Evolutionary conservation across 148 eudicot species (phyloP), one percentile per base, ranked within the genome.

Genomic region (Vaccinium darrowii): DNA sequence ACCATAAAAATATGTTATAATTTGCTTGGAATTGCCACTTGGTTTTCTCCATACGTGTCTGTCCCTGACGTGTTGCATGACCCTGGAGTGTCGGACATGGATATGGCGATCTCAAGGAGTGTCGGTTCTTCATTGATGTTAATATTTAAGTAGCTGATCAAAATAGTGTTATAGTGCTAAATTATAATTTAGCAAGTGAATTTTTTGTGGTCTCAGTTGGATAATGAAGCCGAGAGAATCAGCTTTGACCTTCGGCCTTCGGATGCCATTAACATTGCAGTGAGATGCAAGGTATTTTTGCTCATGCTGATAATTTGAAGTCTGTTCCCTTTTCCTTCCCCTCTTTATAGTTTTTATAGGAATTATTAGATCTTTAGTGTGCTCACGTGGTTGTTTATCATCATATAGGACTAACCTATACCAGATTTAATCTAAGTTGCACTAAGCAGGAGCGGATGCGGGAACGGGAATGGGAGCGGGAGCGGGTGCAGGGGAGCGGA

Each of bases 231-330:
- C 33, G 96, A 93, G 58, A 88, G 92, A 80, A 82, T 97, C 79
- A 92, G 94, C 87, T 93, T 97, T 88, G 99, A 97, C 84, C 92
- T 97, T 82, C 92, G 98, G 75, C 99, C 99, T 62, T 95, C 99
- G 36, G 99, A 97, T 86, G 98, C 99, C 83, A 97, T 97, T 67
- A 97, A 95, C 81, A 97, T 97, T 88, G 99, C 99, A 71, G 96
- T 97, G n/a, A 92, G 98, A 91, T 94, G 99, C 98, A 90, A 95
- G 98, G 99, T 97, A 89, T 75, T 23, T 79, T 39, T 67, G 23
- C 83, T 62, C 27, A 67, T 67, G 15, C 39, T 76, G 50, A 11
- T 23, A 74, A 81, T 14, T 57, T 27, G 25, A 5, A 62, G 67
- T 87, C 13, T 71, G 57, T 39, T 2, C 23, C 36, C 18, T 71